Percentiles rank a stretch among this genome's conserved stretches.
phyloP scores from a whole-genome alignment of 768 basidiomycete species.

The Crucibulum laeve region DNA sequence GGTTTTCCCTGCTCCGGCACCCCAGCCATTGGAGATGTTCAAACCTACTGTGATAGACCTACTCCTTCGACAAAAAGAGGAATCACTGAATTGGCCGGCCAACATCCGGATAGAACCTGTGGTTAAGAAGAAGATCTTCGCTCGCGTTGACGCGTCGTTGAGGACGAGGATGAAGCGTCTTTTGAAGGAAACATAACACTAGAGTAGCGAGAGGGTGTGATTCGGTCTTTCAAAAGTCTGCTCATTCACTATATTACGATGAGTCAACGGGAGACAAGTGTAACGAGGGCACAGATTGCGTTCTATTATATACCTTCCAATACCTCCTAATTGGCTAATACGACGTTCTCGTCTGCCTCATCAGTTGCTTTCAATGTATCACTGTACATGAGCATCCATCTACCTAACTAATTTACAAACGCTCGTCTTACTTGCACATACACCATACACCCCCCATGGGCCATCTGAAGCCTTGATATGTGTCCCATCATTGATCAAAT shows the following conservation, averaged over 20 bases:
- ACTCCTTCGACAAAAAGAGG: conserved; percentile 27
- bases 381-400: no score
- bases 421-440: no score
- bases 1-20: conserved; percentile 26
- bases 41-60: conserved; percentile 29
- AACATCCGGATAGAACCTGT: conserved; percentile 43
- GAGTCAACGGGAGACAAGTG: no score
- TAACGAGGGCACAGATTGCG: neutral
- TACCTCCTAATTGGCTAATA: no score
- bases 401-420: no score
- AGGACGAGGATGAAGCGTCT: conserved; percentile 33
- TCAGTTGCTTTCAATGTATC: no score
- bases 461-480: no score
- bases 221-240: neutral
- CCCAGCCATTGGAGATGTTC: conserved; percentile 28
- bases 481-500: neutral
- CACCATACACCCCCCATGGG: no score
- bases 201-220: neutral
- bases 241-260: neutral
- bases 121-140: conserved; percentile 34
- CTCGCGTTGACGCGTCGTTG: conserved; percentile 30
- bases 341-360: no score
- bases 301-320: neutral
- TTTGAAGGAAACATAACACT: conserved; percentile 35
- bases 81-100: conserved; percentile 32